These are phyloP conservation scores for Chaetomiaceae sp. DNA, from an alignment of 2,329 filamentous ascomycete species.

Conservation along the genomic window DNA sequence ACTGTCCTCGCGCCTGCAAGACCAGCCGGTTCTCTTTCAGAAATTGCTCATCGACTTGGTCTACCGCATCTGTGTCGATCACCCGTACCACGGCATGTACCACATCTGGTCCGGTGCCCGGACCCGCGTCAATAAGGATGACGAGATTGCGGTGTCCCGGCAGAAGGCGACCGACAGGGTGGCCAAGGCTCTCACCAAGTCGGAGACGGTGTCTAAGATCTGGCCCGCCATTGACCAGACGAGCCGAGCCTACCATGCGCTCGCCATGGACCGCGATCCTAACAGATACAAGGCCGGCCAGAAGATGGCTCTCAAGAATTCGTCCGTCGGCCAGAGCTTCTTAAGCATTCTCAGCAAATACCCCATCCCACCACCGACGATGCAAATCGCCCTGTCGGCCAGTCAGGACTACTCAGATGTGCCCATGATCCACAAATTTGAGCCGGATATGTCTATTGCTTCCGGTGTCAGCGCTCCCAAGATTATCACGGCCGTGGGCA, in stretches of 20 bases:
- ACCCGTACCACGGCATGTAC: conserved; percentile 96
- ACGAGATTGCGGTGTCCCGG: conserved; percentile 67
- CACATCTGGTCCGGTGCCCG: conserved; percentile 83
- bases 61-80: conserved; percentile 78
- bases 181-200: conserved; percentile 53
- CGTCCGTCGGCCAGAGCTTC: conserved; percentile 56
- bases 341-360: conserved; percentile 57
- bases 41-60: conserved; percentile 66
- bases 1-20: conserved; percentile 82
- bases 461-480: conserved; percentile 90
- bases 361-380: conserved; percentile 79
- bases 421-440: conserved; percentile 67
- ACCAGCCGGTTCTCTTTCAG: conserved; percentile 67
- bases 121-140: conserved; percentile 61
- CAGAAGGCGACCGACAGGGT: conserved; percentile 67
- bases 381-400: conserved; percentile 70
- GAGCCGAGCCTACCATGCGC: conserved; percentile 57
- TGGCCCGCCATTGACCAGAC: conserved; percentile 71
- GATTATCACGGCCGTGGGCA: conserved; percentile 75
- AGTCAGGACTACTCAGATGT: conserved; percentile 70
- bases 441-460: conserved; percentile 74
- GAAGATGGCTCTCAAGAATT: conserved; percentile 52
- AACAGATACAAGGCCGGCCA: conserved; percentile 61
- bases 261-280: conserved; percentile 60
- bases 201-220: conserved; percentile 43